Conservation (phyloP, 192 early-diverging fungal genomes). For the Dissophora globulifera region DNA sequence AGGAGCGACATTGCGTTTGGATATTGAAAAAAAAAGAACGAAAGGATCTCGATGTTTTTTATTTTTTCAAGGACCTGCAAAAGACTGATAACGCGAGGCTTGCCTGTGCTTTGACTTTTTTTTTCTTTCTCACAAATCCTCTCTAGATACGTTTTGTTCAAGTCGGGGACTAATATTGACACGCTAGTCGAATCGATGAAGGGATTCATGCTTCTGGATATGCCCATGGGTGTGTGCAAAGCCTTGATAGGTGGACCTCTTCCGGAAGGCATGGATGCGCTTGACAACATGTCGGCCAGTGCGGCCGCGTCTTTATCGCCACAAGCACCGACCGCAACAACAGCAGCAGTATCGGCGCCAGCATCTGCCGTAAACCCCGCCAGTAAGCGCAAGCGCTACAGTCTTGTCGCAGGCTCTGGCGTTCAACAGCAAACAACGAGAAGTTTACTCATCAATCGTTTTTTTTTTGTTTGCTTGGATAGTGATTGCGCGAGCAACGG, state of each 20-base stretch:
- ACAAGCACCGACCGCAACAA: slow-evolving; percentile 29
- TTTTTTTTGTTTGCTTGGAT: neutral
- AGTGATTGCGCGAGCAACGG: slow-evolving; percentile 57
- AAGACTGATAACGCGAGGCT: no score
- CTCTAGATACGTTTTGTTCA: slow-evolving; percentile 84
- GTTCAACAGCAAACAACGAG: no score
- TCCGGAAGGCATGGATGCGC: slow-evolving; percentile 80
- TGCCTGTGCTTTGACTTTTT: no score
- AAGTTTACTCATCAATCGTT: neutral
- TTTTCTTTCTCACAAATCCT: neutral
- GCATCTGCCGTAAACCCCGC: slow-evolving; percentile 17
- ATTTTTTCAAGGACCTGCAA: no score
- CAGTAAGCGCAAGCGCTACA: slow-evolving; percentile 13
- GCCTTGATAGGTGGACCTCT: slow-evolving; percentile 83
- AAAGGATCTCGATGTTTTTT: no score
- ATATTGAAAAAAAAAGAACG: no score
- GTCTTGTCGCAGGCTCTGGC: no score
- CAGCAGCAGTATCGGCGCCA: slow-evolving; percentile 36
- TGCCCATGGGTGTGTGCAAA: slow-evolving; percentile 71
- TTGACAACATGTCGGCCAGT: slow-evolving; percentile 66
- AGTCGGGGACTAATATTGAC: slow-evolving; percentile 63
- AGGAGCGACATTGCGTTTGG: no score
- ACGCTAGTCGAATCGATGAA: slow-evolving; percentile 77
- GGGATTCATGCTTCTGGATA: slow-evolving; percentile 79
- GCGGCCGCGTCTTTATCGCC: slow-evolving; percentile 11